Evolutionary conservation across 192 early-diverging fungal genomes (phyloP), one percentile per base, ranked within the genome.

Genomic region (Radiomyces spectabilis): DNA sequence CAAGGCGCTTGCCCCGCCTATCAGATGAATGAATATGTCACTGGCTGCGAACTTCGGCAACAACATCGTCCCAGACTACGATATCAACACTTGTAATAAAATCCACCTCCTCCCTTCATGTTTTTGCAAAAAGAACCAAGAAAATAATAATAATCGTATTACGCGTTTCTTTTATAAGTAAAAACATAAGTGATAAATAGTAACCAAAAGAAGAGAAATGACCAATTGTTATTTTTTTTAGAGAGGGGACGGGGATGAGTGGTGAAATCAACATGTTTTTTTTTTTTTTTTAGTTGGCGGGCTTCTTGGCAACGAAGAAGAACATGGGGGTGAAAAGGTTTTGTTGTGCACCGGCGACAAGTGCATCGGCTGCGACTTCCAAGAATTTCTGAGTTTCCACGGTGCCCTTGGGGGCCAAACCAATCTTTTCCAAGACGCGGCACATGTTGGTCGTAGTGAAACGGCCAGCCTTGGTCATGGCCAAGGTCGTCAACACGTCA

Each of bases 261-360:
- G n/a, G n/a, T n/a, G n/a, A n/a, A n/a, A n/a, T n/a, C n/a, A n/a
- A n/a, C n/a, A n/a, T n/a, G n/a, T n/a, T n/a, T n/a, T n/a, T n/a
- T n/a, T n/a, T n/a, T n/a, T n/a, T n/a, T n/a, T n/a, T n/a, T n/a
- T n/a, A n/a, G n/a, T n/a, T 39, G 40, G 27, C 52, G 31, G 86
- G 88, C 66, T 91, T 88, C 51, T 75, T 74, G 10, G 80, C 86
- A 51, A 84, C 81, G 32, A 91, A 83, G 52, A 88, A 84, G 75
- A 85, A 96, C 95, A 97, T 97, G 56, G 95, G 95, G 9, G 95
- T 97, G 57, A 96, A 94, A 42, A 97, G 69, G 44, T 86, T 77
- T 57, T 80, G 55, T 61, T 79, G 75, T 18, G 82, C 95, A 50
- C 91, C 90, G 33, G 73, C 78, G 27, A 92, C 81, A n/a, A 95